Base-by-base conservation (phyloP, 2,329 filamentous ascomycete species). In the Grosmannia penicillata region DNA sequence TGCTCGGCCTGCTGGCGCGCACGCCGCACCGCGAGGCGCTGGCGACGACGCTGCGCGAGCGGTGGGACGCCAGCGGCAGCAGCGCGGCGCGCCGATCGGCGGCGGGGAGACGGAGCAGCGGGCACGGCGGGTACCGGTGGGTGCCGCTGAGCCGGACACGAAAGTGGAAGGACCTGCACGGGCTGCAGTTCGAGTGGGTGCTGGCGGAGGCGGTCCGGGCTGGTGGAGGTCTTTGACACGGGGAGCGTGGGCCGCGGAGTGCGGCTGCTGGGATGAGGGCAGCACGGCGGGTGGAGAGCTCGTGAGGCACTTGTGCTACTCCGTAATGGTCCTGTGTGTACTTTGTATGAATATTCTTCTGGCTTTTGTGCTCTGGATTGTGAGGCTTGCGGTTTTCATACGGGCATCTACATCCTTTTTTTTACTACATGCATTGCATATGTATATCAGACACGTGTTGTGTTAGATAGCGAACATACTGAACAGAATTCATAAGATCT, bases 161-260 rank as follows among this genome's bases (percentile, higher is more conserved):
- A 51, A 78, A 75, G 51, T 86, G 82, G 82, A 77, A 68, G 51
- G 66, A 72, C 23, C 82, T 83, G 45, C 71, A 72, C 49, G 82
- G 82, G 0, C 55, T 84, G 43, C 59, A 68, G 31, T 86, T 84
- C 55, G 69, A 78, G 42, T 86, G 78, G 77, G 64, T 82, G 14
- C 53, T 86, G 30, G 75, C 70, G 29, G 79, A 85, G 54, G 80
- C 78, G 31, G 64, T 82, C 75, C 22, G 82, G 82, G 2, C 51
- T 78, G 14, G 68, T 85, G 4, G 81, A 87, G 56, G 58, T 82
- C 13, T 87, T 87, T 53, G 72, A 83, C 50, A 86, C 81, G 11
- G 66, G 76, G 13, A 80, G 73, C 48, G 78, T 85, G n/a, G 81
- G 81, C 2, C 64, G 70, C 43, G 81, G 73, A 10, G 68, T 83